Percentiles rank a stretch among this genome's conserved stretches.
These are phyloP conservation scores for Cryphonectria parasitica DNA, from an alignment of 2,329 filamentous ascomycete genomes.

Conservation along the genomic window DNA sequence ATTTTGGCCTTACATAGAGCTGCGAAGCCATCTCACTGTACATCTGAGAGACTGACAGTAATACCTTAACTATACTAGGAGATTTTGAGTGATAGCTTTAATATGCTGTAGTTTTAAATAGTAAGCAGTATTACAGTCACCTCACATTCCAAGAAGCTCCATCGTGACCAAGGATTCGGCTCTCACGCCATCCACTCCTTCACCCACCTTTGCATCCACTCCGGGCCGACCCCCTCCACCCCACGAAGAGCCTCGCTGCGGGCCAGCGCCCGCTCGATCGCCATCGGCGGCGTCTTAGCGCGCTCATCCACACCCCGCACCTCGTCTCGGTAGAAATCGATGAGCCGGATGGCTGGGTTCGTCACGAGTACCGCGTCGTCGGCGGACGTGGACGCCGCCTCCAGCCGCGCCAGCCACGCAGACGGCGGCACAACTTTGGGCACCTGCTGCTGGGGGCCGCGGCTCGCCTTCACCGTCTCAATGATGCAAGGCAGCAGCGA, in stretches of 20 bases:
- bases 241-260: slow-evolving; percentile 35
- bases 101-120: too few species aligned
- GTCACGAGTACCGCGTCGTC: slow-evolving; percentile 5
- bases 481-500: slow-evolving; percentile 33
- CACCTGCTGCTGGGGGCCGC: too few species aligned
- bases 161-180: too few species aligned
- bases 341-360: slow-evolving; percentile 39
- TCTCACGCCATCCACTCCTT: slow-evolving; percentile 37
- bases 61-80: too few species aligned
- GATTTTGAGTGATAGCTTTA: too few species aligned
- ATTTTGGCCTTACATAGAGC: too few species aligned
- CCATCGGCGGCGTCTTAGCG: slow-evolving; percentile 12
- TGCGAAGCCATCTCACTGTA: too few species aligned
- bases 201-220: slow-evolving; percentile 43
- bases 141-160: too few species aligned
- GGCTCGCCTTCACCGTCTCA: slow-evolving; percentile 8
- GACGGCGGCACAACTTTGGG: slow-evolving; percentile 15
- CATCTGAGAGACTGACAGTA: too few species aligned
- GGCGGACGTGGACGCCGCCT: too few species aligned
- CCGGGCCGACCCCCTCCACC: slow-evolving; percentile 35
- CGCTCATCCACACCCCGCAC: background rate
- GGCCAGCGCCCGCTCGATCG: background rate
- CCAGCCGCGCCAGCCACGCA: slow-evolving; percentile 28
- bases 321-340: slow-evolving; percentile 38
- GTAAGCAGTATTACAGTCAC: too few species aligned